A percentile compares a stretch with the other conserved stretches of the same genome.
These are phyloP conservation scores for Cystobasidiopsis lactophilus DNA, from an alignment of 768 basidiomycete genomes.

Conservation along the genomic window DNA sequence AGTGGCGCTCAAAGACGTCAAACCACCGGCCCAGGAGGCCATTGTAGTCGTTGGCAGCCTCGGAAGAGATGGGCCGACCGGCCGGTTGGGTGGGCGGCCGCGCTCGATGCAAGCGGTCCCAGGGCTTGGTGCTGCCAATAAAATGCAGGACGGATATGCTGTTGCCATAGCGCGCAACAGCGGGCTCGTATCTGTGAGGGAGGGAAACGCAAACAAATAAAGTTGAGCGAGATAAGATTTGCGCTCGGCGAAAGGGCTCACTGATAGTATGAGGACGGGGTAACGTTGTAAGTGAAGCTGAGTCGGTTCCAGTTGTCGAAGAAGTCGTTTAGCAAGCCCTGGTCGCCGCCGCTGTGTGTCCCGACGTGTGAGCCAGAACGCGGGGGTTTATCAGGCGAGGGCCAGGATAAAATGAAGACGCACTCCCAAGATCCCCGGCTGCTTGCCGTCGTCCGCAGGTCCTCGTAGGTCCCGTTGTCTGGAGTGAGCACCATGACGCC, in stretches of 20 bases:
- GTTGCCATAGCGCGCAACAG: slow-evolving; percentile 77
- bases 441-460: slow-evolving; percentile 46
- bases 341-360: slow-evolving; percentile 96
- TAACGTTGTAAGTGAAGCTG: slow-evolving; percentile 95
- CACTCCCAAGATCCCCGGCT: slow-evolving; percentile 34
- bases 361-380: no score
- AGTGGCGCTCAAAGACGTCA: slow-evolving; percentile 66
- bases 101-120: slow-evolving; percentile 31
- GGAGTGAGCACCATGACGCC: slow-evolving; percentile 77
- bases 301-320: slow-evolving; percentile 58
- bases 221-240: slow-evolving; percentile 19
- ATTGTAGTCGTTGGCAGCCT: slow-evolving; percentile 43
- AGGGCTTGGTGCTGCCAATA: slow-evolving; percentile 90
- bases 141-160: slow-evolving; percentile 75
- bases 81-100: no score
- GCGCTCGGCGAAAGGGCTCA: slow-evolving; percentile 10
- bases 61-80: slow-evolving; percentile 25
- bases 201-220: no score
- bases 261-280: slow-evolving; percentile 56
- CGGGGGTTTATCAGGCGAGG: no score
- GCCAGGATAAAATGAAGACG: background rate
- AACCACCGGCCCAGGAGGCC: slow-evolving; percentile 80
- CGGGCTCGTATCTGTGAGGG: slow-evolving; percentile 63
- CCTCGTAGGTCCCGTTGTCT: slow-evolving; percentile 55
- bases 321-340: slow-evolving; percentile 83